phyloP scores from a whole-genome alignment of 805 yeast species.

The Blastobotrys mokoenaii region DNA sequence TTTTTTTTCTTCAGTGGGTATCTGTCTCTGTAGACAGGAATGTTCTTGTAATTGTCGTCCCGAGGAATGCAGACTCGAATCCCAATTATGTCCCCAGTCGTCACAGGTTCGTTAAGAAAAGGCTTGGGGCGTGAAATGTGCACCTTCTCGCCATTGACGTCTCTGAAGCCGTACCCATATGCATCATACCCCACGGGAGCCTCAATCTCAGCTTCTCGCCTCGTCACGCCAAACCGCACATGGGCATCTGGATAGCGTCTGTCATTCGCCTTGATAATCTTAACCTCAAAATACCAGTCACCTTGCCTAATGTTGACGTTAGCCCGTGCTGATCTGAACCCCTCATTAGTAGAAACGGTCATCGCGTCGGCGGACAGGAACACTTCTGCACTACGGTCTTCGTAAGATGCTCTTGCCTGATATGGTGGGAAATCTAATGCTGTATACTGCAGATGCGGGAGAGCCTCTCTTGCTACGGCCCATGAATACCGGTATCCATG shows the following conservation, averaged over 20 bases:
- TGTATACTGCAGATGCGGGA: constrained; percentile 51
- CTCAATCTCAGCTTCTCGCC: constrained; percentile 83
- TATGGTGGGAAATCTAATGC: constrained; percentile 70
- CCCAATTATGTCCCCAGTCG: constrained; percentile 78
- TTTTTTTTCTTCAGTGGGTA: constrained; percentile 78
- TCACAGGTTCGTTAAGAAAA: constrained; percentile 49
- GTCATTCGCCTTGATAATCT: constrained; percentile 38
- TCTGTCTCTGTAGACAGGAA: constrained; percentile 58
- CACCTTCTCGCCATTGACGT: constrained; percentile 62
- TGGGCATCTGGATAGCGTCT: constrained; percentile 33
- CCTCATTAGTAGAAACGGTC: constrained; percentile 52
- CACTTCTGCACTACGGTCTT: constrained; percentile 62
- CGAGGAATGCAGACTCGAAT: constrained; percentile 62
- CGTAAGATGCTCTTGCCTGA: constrained; percentile 46
- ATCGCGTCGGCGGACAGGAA: constrained; percentile 30
- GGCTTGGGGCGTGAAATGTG: constrained; percentile 63
- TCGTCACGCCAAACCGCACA: constrained; percentile 73
- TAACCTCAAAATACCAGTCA: constrained; percentile 67
- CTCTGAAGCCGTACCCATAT: constrained; percentile 87
- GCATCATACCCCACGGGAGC: constrained; percentile 96
- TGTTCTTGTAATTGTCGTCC: background rate
- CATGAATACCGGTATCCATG: constrained; percentile 76
- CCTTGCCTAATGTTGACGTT: constrained; percentile 77
- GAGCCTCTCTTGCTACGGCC: constrained; percentile 54
- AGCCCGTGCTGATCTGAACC: constrained; percentile 75